A percentile compares a stretch with the other conserved stretches of the same genome.
Evolutionary conservation across 1,139 yeast species (phyloP).

Genomic region (Blastobotrys capitulatus): DNA sequence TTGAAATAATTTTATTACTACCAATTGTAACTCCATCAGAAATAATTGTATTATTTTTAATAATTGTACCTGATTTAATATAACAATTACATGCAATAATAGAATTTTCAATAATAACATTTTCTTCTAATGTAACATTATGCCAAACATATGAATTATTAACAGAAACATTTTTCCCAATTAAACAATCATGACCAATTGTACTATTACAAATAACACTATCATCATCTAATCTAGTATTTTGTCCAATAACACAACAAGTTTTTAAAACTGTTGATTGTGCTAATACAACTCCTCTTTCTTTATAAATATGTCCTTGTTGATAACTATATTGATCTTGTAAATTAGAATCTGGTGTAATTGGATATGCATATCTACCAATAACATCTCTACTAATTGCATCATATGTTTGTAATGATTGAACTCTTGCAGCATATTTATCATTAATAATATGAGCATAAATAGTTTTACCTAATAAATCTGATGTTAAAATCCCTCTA

Average conservation of each 20-base stretch:
- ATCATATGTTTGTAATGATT: constrained; percentile 87
- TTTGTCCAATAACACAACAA: constrained; percentile 72
- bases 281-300: constrained; percentile 76
- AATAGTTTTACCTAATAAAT: constrained; percentile 82
- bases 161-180: constrained; percentile 71
- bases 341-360: constrained; percentile 81
- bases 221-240: constrained; percentile 58
- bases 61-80: constrained; percentile 46
- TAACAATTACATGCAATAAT: constrained; percentile 63
- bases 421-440: constrained; percentile 89
- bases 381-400: constrained; percentile 87
- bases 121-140: constrained; percentile 64
- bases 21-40: constrained; percentile 71
- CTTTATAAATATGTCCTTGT: constrained; percentile 78
- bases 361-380: constrained; percentile 89
- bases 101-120: constrained; percentile 50
- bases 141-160: constrained; percentile 85
- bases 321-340: constrained; percentile 69
- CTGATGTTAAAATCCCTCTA: constrained; percentile 85
- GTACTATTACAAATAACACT: constrained; percentile 56
- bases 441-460: constrained; percentile 75
- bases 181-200: constrained; percentile 77
- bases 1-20: constrained; percentile 23
- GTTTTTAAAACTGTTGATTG: constrained; percentile 83
- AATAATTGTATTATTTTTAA: constrained; percentile 71